These are phyloP conservation scores for Setaria viridis DNA, from an alignment of 202 grass and related monocot genomes.

Conservation along the genomic window DNA sequence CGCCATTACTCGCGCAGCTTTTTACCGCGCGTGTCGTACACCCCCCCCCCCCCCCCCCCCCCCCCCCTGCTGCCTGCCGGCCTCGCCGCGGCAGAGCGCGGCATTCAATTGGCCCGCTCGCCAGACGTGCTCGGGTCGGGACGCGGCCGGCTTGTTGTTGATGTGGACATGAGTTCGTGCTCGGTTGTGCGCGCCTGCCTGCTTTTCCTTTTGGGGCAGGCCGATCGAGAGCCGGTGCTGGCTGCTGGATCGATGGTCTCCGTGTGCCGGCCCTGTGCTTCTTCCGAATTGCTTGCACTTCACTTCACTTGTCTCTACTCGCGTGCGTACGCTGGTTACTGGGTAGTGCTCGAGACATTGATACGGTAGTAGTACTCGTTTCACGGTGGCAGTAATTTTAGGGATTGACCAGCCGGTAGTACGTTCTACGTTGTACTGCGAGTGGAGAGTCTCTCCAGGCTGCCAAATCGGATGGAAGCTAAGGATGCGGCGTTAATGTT, in stretches of 20 bases:
- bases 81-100: neutral
- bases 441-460: neutral
- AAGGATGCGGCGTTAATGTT: conserved; percentile 31
- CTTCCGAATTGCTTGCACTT: neutral
- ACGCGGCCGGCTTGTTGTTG: neutral
- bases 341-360: neutral
- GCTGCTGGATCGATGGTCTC: neutral
- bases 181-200: neutral
- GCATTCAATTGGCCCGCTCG: conserved; percentile 33
- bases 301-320: neutral
- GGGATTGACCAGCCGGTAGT: neutral
- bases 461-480: conserved; percentile 35
- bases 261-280: neutral
- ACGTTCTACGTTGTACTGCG: neutral
- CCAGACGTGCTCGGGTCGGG: neutral
- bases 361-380: neutral
- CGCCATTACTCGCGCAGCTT: conserved; percentile 38
- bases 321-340: neutral
- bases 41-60: too few relatives aligned
- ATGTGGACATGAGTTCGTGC: neutral
- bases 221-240: neutral
- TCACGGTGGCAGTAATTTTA: conserved; percentile 3
- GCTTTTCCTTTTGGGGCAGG: neutral
- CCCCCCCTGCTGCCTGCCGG: neutral
- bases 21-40: neutral